phyloP scores from a whole-genome alignment of 768 basidiomycete genomes.

The Amanita polypyramis region DNA sequence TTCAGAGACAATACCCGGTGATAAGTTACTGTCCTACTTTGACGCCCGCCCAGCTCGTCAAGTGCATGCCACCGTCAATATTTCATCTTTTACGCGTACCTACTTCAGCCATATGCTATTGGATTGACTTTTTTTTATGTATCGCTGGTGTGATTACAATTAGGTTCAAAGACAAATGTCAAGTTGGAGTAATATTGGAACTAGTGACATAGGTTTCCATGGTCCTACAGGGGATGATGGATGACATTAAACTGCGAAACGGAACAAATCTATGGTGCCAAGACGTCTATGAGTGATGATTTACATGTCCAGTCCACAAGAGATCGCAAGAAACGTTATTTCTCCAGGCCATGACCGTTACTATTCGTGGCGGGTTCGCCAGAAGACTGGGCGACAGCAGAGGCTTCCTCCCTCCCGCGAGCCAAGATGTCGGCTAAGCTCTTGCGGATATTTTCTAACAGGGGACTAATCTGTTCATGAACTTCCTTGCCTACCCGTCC shows the following conservation, averaged over 20 bases:
- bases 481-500: conserved; percentile 46
- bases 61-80: too few relatives aligned
- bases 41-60: not conserved
- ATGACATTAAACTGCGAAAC: not conserved
- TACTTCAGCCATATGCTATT: too few relatives aligned
- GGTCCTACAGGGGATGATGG: not conserved
- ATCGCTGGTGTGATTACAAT: not conserved
- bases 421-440: conserved; percentile 29
- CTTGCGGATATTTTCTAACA: conserved; percentile 42
- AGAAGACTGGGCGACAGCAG: conserved; percentile 11
- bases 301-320: not conserved
- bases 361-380: conserved; percentile 1
- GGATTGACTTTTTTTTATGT: not conserved
- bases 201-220: not conserved
- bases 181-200: not conserved
- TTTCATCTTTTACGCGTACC: too few relatives aligned
- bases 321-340: not conserved
- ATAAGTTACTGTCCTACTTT: not conserved
- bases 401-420: conserved; percentile 13
- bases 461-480: conserved; percentile 46
- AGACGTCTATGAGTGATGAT: conserved; percentile 1
- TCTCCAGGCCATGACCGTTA: not conserved
- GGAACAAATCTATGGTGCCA: conserved; percentile 3
- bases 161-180: not conserved
- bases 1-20: not conserved